A percentile compares a stretch with the other conserved stretches of the same genome.
phyloP scores from a whole-genome alignment of 768 basidiomycete genomes.

The Panellus pusillus region DNA sequence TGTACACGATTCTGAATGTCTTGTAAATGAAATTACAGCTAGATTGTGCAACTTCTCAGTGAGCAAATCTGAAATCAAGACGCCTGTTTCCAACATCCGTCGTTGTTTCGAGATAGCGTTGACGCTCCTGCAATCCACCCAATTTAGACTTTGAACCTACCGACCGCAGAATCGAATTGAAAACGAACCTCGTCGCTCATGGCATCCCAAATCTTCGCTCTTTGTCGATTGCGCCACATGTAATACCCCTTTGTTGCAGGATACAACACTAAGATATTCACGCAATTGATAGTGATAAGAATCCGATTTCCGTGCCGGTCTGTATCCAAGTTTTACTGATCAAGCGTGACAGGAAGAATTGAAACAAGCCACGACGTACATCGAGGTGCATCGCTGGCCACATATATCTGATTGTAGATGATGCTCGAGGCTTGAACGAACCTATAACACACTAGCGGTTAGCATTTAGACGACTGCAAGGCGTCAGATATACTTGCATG shows the following conservation, averaged over 20 bases:
- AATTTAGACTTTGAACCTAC: background rate
- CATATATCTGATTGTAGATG: slow-evolving; percentile 58
- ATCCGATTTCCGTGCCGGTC: slow-evolving; percentile 58
- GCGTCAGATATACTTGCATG: slow-evolving; percentile 34
- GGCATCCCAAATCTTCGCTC: slow-evolving; percentile 54
- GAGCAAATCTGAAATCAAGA: slow-evolving; percentile 65
- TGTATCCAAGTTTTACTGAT: slow-evolving; percentile 21
- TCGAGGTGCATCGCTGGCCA: slow-evolving; percentile 53
- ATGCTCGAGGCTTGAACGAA: slow-evolving; percentile 45
- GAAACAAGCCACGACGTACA: slow-evolving; percentile 37
- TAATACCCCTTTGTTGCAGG: slow-evolving; percentile 56
- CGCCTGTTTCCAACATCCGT: slow-evolving; percentile 59
- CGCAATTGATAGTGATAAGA: slow-evolving; percentile 50
- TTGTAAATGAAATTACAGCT: background rate
- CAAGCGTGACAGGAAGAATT: background rate
- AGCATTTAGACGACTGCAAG: slow-evolving; percentile 7
- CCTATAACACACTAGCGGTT: slow-evolving; percentile 24
- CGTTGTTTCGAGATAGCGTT: slow-evolving; percentile 56
- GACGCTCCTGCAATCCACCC: slow-evolving; percentile 43
- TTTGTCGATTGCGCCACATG: slow-evolving; percentile 56
- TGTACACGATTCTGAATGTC: too few species aligned
- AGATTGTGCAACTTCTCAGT: slow-evolving; percentile 28
- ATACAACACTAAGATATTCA: slow-evolving; percentile 57
- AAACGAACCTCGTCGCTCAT: slow-evolving; percentile 51
- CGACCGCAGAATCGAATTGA: background rate